Evolutionary conservation across 306 rosid genomes (phyloP).

Genomic region (Trifolium dubium): DNA sequence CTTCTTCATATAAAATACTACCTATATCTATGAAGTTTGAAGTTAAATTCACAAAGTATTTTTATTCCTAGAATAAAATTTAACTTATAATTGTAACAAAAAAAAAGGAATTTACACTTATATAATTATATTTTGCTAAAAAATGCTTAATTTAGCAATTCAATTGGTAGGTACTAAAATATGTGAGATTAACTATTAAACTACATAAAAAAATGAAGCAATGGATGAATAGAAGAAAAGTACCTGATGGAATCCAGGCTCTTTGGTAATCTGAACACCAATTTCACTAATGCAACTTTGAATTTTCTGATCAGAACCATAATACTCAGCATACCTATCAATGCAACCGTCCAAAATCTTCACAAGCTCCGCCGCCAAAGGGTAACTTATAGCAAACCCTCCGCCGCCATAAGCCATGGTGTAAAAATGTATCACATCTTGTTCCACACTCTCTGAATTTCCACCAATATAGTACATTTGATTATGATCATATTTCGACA

Average conservation of each 20-base stretch:
- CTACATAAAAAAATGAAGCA: background rate
- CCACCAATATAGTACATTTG: conserved; percentile 83
- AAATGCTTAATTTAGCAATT: no score
- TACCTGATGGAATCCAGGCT: conserved; percentile 84
- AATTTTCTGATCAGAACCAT: conserved; percentile 75
- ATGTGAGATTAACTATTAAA: no score
- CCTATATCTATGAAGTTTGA: no score
- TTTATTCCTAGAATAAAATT: no score
- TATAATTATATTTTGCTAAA: no score
- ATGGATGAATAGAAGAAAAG: background rate
- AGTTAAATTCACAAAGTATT: no score
- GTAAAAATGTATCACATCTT: conserved; percentile 59
- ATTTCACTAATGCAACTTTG: conserved; percentile 73
- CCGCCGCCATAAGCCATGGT: conserved; percentile 77
- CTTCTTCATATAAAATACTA: no score
- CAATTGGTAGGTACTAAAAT: no score
- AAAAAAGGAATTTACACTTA: no score
- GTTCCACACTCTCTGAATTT: conserved; percentile 82
- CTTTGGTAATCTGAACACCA: conserved; percentile 72
- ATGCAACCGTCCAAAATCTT: conserved; percentile 74
- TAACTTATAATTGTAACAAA: no score
- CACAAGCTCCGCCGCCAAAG: conserved; percentile 64
- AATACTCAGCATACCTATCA: conserved; percentile 56
- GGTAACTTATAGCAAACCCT: conserved; percentile 74
- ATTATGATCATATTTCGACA: conserved; percentile 72